A percentile compares a stretch with the other conserved stretches of the same genome.
Evolutionary conservation across 2,329 filamentous ascomycete species (phyloP).

Genomic region (Plenodomus tracheiphilus): DNA sequence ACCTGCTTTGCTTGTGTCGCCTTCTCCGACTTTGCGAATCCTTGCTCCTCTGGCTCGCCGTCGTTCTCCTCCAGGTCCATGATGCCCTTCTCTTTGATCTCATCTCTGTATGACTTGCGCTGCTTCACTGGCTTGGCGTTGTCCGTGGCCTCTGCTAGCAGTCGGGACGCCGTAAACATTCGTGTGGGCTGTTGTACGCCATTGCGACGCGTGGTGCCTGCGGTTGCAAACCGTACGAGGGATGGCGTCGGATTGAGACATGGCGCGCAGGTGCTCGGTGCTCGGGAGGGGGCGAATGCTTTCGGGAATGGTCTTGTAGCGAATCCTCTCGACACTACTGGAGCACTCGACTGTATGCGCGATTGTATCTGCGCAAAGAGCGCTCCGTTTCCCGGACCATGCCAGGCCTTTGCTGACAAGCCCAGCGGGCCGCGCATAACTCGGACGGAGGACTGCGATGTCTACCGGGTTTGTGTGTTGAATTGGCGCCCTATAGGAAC

Average conservation of each 20-base stretch:
- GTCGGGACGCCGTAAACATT: slow-evolving; percentile 32
- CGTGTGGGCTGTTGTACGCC: slow-evolving; percentile 28
- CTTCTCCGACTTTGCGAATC: slow-evolving; percentile 76
- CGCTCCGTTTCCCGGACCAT: slow-evolving; percentile 39
- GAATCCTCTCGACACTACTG: slow-evolving; percentile 21
- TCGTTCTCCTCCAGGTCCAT: slow-evolving; percentile 45
- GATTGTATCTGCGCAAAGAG: slow-evolving; percentile 38
- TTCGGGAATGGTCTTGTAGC: slow-evolving; percentile 20
- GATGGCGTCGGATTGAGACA: slow-evolving; percentile 13
- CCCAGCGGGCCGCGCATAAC: slow-evolving; percentile 42
- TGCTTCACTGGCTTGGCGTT: slow-evolving; percentile 17
- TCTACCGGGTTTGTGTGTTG: slow-evolving; percentile 27
- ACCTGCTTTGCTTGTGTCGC: slow-evolving; percentile 85
- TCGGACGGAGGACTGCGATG: slow-evolving; percentile 18
- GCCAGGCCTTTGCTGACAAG: slow-evolving; percentile 40
- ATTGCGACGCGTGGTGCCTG: slow-evolving; percentile 30
- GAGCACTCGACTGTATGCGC: slow-evolving; percentile 21
- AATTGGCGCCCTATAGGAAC: slow-evolving; percentile 15
- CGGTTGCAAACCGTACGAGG: slow-evolving; percentile 16
- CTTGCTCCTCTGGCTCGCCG: slow-evolving; percentile 58
- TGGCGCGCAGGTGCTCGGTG: slow-evolving; percentile 10
- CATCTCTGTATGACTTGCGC: slow-evolving; percentile 44
- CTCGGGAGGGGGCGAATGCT: slow-evolving; percentile 3
- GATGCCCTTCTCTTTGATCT: slow-evolving; percentile 43
- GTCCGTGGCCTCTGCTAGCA: slow-evolving; percentile 28